Percentiles rank a stretch among this genome's conserved stretches.
Conservation (phyloP, 192 early-diverging fungal species). For the Dimargaris verticillata region DNA sequence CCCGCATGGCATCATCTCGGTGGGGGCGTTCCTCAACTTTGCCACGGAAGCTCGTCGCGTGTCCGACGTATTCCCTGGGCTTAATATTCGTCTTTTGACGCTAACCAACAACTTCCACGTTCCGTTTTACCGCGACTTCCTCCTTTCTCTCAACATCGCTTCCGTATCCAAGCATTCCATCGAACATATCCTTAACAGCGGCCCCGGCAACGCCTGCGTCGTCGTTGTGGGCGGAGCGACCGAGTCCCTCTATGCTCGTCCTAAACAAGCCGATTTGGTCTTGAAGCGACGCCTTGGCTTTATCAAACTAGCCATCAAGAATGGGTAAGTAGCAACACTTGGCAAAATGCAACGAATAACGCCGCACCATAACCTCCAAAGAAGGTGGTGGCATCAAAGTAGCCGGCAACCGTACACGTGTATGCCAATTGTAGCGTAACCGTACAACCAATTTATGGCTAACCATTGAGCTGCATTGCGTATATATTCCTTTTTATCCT, state of each 20-base stretch:
- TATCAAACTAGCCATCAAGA: conserved; percentile 69
- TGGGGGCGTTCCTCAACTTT: conserved; percentile 69
- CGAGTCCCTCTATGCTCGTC: conserved; percentile 58
- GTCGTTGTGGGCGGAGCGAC: conserved; percentile 86
- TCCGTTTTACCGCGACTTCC: conserved; percentile 72
- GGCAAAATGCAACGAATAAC: no score
- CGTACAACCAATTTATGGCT: no score
- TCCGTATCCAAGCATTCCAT: conserved; percentile 64
- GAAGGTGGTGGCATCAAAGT: no score
- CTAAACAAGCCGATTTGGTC: conserved; percentile 44
- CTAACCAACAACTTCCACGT: conserved; percentile 67
- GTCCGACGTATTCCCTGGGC: conserved; percentile 56
- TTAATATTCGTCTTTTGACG: conserved; percentile 63
- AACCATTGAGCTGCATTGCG: no score
- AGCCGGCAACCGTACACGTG: no score
- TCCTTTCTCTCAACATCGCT: conserved; percentile 58
- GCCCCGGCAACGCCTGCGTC: conserved; percentile 49
- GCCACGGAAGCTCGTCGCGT: conserved; percentile 68
- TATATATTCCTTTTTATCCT: no score
- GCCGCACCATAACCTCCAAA: no score
- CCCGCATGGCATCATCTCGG: conserved; percentile 77
- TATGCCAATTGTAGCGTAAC: no score
- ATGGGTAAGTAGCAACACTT: conserved; percentile 32
- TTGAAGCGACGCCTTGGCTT: conserved; percentile 76
- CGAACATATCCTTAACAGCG: conserved; percentile 52